These are phyloP conservation scores for Leishmania arabica DNA, from an alignment of 208 protist species.

Conservation along the genomic window DNA sequence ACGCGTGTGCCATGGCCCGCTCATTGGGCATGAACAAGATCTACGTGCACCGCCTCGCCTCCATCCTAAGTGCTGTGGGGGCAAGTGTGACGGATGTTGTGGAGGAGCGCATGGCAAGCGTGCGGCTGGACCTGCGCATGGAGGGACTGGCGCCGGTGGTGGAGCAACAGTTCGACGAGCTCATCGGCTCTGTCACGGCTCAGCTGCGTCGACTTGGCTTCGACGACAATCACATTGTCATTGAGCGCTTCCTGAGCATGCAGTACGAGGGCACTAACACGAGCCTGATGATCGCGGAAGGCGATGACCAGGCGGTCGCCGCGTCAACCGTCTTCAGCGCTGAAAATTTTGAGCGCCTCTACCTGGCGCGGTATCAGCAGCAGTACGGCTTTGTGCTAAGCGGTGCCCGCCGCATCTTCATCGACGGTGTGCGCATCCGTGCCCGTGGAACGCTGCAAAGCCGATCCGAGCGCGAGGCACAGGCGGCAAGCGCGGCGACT, in stretches of 20 bases:
- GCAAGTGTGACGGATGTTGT: slow-evolving; percentile 93
- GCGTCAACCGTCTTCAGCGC: slow-evolving; percentile 11
- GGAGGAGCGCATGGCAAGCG: slow-evolving; percentile 83
- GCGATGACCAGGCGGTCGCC: neutral
- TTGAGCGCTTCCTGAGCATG: slow-evolving; percentile 84
- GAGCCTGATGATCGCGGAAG: slow-evolving; percentile 84
- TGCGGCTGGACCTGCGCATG: slow-evolving; percentile 29
- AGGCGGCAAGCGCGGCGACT: slow-evolving; percentile 22
- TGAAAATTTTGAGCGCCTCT: slow-evolving; percentile 49
- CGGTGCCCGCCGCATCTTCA: slow-evolving; percentile 66
- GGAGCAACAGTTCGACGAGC: slow-evolving; percentile 35
- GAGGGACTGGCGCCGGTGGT: slow-evolving; percentile 35
- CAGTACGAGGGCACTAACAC: slow-evolving; percentile 94
- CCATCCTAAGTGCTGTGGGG: slow-evolving; percentile 93
- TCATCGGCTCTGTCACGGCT: slow-evolving; percentile 19
- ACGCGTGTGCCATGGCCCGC: slow-evolving; percentile 93
- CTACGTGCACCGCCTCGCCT: slow-evolving; percentile 76
- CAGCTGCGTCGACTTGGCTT: slow-evolving; percentile 53
- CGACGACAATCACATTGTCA: slow-evolving; percentile 41
- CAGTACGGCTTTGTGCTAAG: slow-evolving; percentile 93
- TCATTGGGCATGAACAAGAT: slow-evolving; percentile 81
- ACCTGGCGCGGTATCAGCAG: slow-evolving; percentile 79
- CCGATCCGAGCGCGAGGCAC: slow-evolving; percentile 16
- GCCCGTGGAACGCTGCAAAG: slow-evolving; percentile 43
- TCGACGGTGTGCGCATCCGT: slow-evolving; percentile 94